Percentiles rank a stretch among this genome's conserved stretches.
Conservation (phyloP, 1,284 basidiomycete species). For the Trametes polyzona region DNA sequence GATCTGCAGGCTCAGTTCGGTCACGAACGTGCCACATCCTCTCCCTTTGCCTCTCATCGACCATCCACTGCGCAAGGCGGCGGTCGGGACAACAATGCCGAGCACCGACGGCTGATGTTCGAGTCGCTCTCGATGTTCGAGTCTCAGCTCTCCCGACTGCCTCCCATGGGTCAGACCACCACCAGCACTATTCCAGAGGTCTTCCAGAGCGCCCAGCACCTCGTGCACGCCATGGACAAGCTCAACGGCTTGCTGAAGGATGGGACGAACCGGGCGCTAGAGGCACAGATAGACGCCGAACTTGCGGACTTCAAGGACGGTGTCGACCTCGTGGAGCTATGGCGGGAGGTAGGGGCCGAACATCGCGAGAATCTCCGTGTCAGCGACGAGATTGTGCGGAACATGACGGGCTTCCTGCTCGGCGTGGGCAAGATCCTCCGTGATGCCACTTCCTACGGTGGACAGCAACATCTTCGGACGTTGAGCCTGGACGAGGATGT, state of each 20-base stretch:
- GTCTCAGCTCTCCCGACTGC: slow-evolving; percentile 56
- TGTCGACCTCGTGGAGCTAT: slow-evolving; percentile 56
- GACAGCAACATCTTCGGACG: slow-evolving; percentile 49
- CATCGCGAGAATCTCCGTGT: slow-evolving; percentile 70
- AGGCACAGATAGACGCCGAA: slow-evolving; percentile 74
- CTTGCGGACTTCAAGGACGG: slow-evolving; percentile 48
- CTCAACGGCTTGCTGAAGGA: slow-evolving; percentile 62
- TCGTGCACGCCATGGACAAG: slow-evolving; percentile 65
- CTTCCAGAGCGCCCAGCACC: slow-evolving; percentile 59
- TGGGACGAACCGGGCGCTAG: slow-evolving; percentile 60
- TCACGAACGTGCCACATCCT: slow-evolving; percentile 29
- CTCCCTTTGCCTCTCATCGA: slow-evolving; percentile 28
- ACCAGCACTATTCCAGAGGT: slow-evolving; percentile 54
- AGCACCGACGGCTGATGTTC: slow-evolving; percentile 69
- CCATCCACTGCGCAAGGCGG: slow-evolving; percentile 25
- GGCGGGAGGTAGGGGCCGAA: slow-evolving; percentile 68
- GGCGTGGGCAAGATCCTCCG: slow-evolving; percentile 70
- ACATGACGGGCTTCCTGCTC: slow-evolving; percentile 72
- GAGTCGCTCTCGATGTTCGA: slow-evolving; percentile 75
- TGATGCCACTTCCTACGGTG: slow-evolving; percentile 46
- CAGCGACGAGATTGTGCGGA: slow-evolving; percentile 77
- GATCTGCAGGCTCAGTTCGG: slow-evolving; percentile 12
- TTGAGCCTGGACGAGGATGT: slow-evolving; percentile 53
- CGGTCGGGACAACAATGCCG: slow-evolving; percentile 40
- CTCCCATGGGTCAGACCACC: slow-evolving; percentile 45